Evolutionary conservation across 176 grass and related monocot genomes (phyloP), one percentile per base, ranked within the genome.

Genomic region (Echinochloa phyllopogon): DNA sequence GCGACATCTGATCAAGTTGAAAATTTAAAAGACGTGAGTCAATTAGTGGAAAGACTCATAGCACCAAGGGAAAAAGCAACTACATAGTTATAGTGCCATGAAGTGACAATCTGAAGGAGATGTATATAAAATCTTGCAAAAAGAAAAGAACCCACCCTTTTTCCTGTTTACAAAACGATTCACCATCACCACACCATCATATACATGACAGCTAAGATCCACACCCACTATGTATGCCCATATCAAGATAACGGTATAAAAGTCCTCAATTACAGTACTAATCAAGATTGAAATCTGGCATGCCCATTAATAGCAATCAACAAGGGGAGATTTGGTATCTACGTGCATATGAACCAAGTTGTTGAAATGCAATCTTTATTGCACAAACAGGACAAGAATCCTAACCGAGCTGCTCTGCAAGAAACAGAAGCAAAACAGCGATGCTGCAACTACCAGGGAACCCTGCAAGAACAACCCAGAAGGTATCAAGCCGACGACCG

Each of bases 1-100:
- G 43, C 75, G 6, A 16, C 76, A 72, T 75, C 89, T 91, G 70
- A 56, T 74, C 56, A 72, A 64, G 17, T 72, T 20, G 83, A 52
- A 85, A 14, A 27, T 58, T 74, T 11, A 84, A 39, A 49, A 58
- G 17, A 88, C n/a, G 3, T 47, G 72, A 65, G 10, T 73, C 49
- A 10, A 64, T 45, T 56, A 27, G 47, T 52, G 56, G 25, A 38
- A 63, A 70, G 12, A 37, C 33, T 10, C 21, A 4, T 47, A 80
- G 40, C 6, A 75, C 68, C 4, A 12, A 55, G 56, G 10, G 71
- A 10, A 1, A 49, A 27, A 20, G 7, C 21, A 71, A 73, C 8
- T 37, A 25, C 40, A 56, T 69, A 17, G 10, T 21, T 25, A 17
- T 13, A 50, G 3, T 38, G 6, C 18, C 23, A n/a, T 47, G 53